phyloP scores from a whole-genome alignment of 805 yeast genomes.

The Candida krabiensis region DNA sequence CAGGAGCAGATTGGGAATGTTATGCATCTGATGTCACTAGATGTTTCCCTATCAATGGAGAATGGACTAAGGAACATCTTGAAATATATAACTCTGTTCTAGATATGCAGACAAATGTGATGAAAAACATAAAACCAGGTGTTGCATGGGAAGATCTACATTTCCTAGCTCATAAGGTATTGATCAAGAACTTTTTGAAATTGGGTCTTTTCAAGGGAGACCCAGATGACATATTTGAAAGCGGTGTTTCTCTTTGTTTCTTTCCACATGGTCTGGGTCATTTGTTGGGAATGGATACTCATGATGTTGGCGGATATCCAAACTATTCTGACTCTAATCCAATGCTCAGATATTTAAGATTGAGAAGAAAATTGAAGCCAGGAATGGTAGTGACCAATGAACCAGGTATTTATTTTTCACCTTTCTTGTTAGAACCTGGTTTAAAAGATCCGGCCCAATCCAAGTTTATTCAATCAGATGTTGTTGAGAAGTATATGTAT shows the following conservation, averaged over 20 bases:
- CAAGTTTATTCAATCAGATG: conserved; percentile 61
- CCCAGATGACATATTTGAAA: conserved; percentile 62
- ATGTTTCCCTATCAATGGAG: conserved; percentile 89
- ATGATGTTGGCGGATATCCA: conserved; percentile 90
- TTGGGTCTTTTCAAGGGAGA: conserved; percentile 71
- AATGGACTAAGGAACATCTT: conserved; percentile 85
- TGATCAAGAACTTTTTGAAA: conserved; percentile 67
- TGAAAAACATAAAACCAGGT: conserved; percentile 78
- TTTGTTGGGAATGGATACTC: conserved; percentile 90
- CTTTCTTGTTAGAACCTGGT: conserved; percentile 69
- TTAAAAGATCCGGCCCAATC: conserved; percentile 49
- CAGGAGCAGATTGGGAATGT: conserved; percentile 96
- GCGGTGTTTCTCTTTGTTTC: conserved; percentile 74
- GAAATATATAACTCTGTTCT: conserved; percentile 76
- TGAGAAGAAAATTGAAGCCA: conserved; percentile 67
- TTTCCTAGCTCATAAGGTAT: conserved; percentile 70
- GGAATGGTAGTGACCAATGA: conserved; percentile 93
- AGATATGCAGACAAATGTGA: conserved; percentile 77
- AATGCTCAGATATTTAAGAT: conserved; percentile 71
- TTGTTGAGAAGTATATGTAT: conserved; percentile 75
- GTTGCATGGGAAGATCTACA: conserved; percentile 85
- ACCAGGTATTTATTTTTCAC: conserved; percentile 92
- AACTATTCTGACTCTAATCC: conserved; percentile 84
- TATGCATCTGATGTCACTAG: conserved; percentile 95
- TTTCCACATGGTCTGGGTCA: conserved; percentile 98